These are phyloP conservation scores for Shiraia sp. DNA, from an alignment of 2,329 filamentous ascomycete species.

Conservation along the genomic window DNA sequence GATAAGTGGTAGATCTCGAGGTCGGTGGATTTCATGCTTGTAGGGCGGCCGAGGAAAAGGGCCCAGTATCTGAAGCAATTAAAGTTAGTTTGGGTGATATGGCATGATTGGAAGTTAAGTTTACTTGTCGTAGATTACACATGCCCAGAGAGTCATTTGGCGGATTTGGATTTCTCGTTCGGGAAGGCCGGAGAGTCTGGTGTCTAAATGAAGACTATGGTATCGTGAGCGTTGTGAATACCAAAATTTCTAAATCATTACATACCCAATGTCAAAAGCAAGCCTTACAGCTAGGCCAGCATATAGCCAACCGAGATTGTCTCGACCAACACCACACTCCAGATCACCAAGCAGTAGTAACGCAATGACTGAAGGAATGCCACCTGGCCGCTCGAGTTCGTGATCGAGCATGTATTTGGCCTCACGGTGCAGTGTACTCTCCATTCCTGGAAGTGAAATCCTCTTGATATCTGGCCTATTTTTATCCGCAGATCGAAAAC, in stretches of 20 bases:
- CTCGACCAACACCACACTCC: conserved; percentile 58
- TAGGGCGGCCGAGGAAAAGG: conserved; percentile 58
- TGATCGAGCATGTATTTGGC: conserved; percentile 60
- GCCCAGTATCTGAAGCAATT: conserved; percentile 51
- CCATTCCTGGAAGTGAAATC: conserved; percentile 52
- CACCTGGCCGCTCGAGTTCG: conserved; percentile 57
- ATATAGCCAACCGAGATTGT: conserved; percentile 61
- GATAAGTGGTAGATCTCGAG: conserved; percentile 54
- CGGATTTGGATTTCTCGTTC: conserved; percentile 55
- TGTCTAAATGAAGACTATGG: conserved; percentile 55
- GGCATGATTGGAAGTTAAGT: background rate
- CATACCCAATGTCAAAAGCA: conserved; percentile 33
- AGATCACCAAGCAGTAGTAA: conserved; percentile 57
- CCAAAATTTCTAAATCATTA: conserved; percentile 35
- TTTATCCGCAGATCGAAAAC: conserved; percentile 57
- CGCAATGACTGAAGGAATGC: conserved; percentile 58
- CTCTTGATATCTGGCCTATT: conserved; percentile 54
- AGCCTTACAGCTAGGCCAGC: conserved; percentile 46
- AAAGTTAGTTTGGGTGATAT: conserved; percentile 11
- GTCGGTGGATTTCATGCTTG: conserved; percentile 58
- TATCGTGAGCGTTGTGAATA: conserved; percentile 20
- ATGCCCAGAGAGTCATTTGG: conserved; percentile 57
- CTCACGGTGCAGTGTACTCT: conserved; percentile 59
- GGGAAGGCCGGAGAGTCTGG: conserved; percentile 47
- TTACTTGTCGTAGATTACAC: conserved; percentile 57